Conservation (phyloP, 208 protist species). For the Trichomonas tenax region DNA sequence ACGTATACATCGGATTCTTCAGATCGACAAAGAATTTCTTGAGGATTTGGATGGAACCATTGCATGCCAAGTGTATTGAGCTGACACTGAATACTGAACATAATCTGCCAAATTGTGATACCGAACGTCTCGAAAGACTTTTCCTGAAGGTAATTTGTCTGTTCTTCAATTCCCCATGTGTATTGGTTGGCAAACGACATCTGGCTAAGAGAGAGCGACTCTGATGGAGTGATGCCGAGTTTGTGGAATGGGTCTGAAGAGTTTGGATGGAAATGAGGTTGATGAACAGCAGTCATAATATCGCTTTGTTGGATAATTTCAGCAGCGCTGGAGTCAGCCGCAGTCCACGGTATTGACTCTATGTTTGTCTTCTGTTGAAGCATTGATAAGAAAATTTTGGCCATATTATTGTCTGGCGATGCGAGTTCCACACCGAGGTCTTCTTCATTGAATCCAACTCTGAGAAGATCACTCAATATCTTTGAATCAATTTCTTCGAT, state of each 20-base stretch:
- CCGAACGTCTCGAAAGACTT: not conserved
- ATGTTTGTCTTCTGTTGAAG: not conserved
- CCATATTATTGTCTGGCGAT: not conserved
- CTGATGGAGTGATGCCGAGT: not conserved
- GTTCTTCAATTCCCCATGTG: not conserved
- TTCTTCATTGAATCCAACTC: not conserved
- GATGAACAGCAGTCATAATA: not conserved
- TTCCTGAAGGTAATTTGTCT: not conserved
- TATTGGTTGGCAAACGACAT: not conserved
- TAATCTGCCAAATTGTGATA: not conserved
- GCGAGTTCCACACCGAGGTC: not conserved
- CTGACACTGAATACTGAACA: not conserved
- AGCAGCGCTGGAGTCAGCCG: not conserved
- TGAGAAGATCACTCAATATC: not conserved
- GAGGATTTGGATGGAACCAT: conserved; percentile 8
- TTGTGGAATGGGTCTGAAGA: not conserved
- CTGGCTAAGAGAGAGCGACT: not conserved
- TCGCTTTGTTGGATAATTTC: not conserved
- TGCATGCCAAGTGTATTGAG: not conserved
- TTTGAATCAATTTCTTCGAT: not conserved
- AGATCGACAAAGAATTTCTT: not conserved
- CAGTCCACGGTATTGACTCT: not conserved
- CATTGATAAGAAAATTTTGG: not conserved
- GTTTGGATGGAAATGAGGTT: not conserved
- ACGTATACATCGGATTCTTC: not conserved